Evolutionary conservation across 805 yeast species (phyloP).

Genomic region (Metschnikowia lachancei): DNA sequence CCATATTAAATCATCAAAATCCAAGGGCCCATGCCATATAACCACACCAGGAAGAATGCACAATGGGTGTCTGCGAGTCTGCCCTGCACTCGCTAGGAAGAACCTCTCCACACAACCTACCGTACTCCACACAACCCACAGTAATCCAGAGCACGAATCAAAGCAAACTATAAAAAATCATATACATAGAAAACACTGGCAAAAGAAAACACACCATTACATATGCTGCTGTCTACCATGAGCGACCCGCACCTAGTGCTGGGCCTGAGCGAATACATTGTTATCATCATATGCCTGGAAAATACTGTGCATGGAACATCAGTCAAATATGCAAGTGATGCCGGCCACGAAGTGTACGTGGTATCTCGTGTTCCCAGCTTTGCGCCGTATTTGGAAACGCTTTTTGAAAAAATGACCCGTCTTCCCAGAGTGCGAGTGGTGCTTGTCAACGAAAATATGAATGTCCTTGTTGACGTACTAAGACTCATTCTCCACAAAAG

Average conservation of each 20-base stretch:
- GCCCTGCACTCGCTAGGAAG: too few relatives aligned
- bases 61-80: too few relatives aligned
- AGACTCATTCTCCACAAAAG: slow-evolving; percentile 2
- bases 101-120: too few relatives aligned
- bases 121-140: too few relatives aligned
- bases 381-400: slow-evolving; percentile 7
- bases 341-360: slow-evolving; percentile 15
- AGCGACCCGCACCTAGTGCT: slow-evolving; percentile 1
- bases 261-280: slow-evolving; percentile 3
- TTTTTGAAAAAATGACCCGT: slow-evolving; percentile 4
- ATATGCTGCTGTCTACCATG: neutral
- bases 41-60: too few relatives aligned
- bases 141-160: too few relatives aligned
- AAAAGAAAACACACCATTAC: too few relatives aligned
- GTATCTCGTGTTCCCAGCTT: slow-evolving; percentile 10
- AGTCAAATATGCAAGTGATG: slow-evolving; percentile 9
- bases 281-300: slow-evolving; percentile 16
- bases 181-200: too few relatives aligned
- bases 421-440: slow-evolving; percentile 9
- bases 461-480: slow-evolving; percentile 11
- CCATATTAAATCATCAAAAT: too few relatives aligned
- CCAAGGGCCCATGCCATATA: too few relatives aligned
- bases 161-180: too few relatives aligned
- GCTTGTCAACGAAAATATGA: slow-evolving; percentile 11
- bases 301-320: slow-evolving; percentile 3